Base-by-base conservation (phyloP, 495 filamentous ascomycete species). In the Penicillium atrosanguineum region DNA sequence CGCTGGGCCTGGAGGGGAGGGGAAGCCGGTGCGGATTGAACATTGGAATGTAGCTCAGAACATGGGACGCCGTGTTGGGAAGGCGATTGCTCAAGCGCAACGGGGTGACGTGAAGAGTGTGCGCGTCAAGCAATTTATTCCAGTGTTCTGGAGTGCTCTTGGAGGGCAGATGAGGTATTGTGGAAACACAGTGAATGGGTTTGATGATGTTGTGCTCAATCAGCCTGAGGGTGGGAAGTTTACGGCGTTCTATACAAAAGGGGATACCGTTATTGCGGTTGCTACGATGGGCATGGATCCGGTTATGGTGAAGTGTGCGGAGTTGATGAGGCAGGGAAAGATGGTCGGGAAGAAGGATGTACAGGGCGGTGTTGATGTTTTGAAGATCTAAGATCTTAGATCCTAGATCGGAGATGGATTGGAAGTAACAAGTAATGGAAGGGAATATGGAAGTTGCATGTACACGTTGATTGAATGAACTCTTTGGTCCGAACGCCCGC, bases 21-120 rank as follows among this genome's bases (percentile, higher is more conserved):
- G 89, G 48, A 77, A 74, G 5, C 76, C 76, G 23, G 81, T 80
- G 2, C 77, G 90, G 50, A 96, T 96, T 69, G 95, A 98, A 75
- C 94, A 98, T 68, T 98, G 92, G 93, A 91, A 97, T 68, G 94
- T 98, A 2, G 94, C 94, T 3, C 94, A 97, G 70, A 97, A 97
- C 58, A 74, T 87, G 5, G 94, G 94, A 5, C 87, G 93, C 16
- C 74, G 77, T 20, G 94, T 85, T 6, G 94, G 89, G 5, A 71
- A 75, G 49, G 79, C 87, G 53, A 96, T 98, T 51, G 76, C 81
- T 34, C 79, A 85, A 52, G 79, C 58, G 12, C 58, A 59, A 7
- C 49, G 56, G 12, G 44, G 53, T 0, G 45, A 67, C 0, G 36
- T 67, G 8, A 46, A 56, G 2, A 84, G 26, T 67, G 72, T 57